These are phyloP conservation scores for Colletotrichum coccodes DNA, from an alignment of 2,329 filamentous ascomycete species.

Conservation along the genomic window DNA sequence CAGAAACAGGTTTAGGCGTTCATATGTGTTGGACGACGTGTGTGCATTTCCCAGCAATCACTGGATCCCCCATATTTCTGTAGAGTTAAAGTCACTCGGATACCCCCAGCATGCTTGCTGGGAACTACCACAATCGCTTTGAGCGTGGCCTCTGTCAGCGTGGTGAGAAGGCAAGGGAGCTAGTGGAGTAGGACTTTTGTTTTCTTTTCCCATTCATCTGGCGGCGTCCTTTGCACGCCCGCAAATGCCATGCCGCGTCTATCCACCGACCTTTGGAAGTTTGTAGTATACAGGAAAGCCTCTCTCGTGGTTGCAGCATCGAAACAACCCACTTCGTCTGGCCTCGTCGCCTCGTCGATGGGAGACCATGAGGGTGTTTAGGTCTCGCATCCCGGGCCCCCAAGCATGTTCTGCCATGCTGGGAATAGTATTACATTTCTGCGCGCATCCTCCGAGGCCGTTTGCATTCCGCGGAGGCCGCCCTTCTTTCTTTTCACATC, in stretches of 20 bases:
- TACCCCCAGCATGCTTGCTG: constrained; percentile 22
- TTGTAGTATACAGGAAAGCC: constrained; percentile 28
- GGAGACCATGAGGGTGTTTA: neutral
- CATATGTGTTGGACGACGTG: constrained; percentile 23
- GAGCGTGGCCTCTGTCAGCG: neutral
- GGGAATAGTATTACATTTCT: constrained; percentile 31
- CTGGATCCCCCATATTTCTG: constrained; percentile 11
- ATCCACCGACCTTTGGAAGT: constrained; percentile 5
- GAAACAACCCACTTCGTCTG: neutral
- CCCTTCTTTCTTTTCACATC: constrained; percentile 7
- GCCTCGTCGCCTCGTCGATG: constrained; percentile 3
- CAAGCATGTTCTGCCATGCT: constrained; percentile 5
- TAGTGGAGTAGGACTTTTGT: constrained; percentile 20
- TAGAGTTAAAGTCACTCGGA: constrained; percentile 25
- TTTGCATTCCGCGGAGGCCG: neutral
- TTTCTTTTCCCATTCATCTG: neutral
- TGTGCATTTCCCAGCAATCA: constrained; percentile 16
- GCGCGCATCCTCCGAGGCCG: neutral
- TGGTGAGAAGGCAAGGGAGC: neutral
- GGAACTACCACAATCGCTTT: neutral
- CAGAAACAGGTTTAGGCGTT: constrained; percentile 24
- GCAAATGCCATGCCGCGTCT: constrained; percentile 22
- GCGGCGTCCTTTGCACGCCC: constrained; percentile 9
- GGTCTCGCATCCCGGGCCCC: neutral
- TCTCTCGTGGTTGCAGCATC: constrained; percentile 1